These are phyloP conservation scores for Haplosporangium sp. DNA, from an alignment of 371 early-diverging fungal genomes.

Conservation along the genomic window DNA sequence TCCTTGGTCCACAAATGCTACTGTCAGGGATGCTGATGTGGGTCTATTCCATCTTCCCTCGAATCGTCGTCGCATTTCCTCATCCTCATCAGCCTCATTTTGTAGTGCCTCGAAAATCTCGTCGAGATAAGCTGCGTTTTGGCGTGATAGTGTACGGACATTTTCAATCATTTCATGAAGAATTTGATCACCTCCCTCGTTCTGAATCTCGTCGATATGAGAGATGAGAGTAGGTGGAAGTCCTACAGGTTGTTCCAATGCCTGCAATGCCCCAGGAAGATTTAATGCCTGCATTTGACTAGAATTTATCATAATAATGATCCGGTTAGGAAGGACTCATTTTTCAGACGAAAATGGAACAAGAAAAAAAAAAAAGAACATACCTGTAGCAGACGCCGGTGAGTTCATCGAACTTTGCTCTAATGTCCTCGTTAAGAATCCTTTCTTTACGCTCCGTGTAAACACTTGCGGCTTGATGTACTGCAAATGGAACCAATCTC, in stretches of 20 bases:
- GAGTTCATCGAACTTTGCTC: constrained; percentile 70
- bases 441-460: constrained; percentile 83
- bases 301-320: not conserved
- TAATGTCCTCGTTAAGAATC: constrained; percentile 73
- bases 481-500: constrained; percentile 88
- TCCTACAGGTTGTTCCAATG: constrained; percentile 70
- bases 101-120: constrained; percentile 75
- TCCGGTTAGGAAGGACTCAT: not conserved
- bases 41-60: constrained; percentile 71
- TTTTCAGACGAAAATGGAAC: not conserved
- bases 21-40: constrained; percentile 70
- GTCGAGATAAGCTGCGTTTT: constrained; percentile 66
- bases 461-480: constrained; percentile 88
- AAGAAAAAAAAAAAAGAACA: not conserved
- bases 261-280: constrained; percentile 77
- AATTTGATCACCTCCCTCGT: constrained; percentile 75
- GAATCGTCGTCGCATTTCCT: constrained; percentile 67
- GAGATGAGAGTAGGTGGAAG: constrained; percentile 74
- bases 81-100: constrained; percentile 80
- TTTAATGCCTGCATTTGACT: constrained; percentile 77
- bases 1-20: constrained; percentile 69
- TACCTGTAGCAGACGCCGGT: constrained; percentile 70
- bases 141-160: constrained; percentile 66
- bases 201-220: constrained; percentile 79
- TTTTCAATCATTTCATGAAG: constrained; percentile 74